Percentiles rank a stretch among this genome's conserved stretches.
Conservation (phyloP, 228 moss, liverwort and hornwort genomes). For the Sphagnum fallax region DNA sequence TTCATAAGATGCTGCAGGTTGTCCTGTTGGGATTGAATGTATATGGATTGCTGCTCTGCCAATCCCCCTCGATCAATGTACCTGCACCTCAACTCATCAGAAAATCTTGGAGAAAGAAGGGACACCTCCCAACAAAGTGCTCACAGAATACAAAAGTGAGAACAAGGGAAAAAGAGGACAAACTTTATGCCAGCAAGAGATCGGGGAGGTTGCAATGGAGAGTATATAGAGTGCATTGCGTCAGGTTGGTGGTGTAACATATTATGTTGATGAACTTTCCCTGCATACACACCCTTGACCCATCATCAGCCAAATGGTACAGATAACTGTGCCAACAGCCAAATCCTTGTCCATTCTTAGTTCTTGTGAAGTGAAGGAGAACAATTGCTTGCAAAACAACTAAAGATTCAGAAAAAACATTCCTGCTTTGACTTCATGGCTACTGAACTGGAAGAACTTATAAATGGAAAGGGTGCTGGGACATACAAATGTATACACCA, state of each 20-base stretch:
- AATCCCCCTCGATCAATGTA: conserved; percentile 65
- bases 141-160: too few relatives aligned
- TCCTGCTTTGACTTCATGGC: too few relatives aligned
- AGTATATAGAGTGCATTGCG: conserved; percentile 82
- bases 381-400: too few relatives aligned
- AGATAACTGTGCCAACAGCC: neutral
- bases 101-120: neutral
- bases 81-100: conserved; percentile 10
- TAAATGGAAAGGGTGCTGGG: neutral
- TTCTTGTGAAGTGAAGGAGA: too few relatives aligned
- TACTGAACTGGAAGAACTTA: neutral
- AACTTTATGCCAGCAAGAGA: conserved; percentile 62
- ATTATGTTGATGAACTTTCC: conserved; percentile 71
- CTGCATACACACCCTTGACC: conserved; percentile 20
- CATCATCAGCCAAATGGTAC: neutral
- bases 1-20: conserved; percentile 64
- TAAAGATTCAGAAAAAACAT: too few relatives aligned
- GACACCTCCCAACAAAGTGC: neutral
- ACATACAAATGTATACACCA: conserved; percentile 67
- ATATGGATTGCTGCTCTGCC: conserved; percentile 81
- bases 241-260: conserved; percentile 66
- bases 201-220: conserved; percentile 70
- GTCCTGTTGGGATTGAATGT: conserved; percentile 81
- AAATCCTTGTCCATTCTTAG: neutral
- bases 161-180: conserved; percentile 4